Percentiles rank a stretch among this genome's conserved stretches.
Evolutionary conservation across 176 grass and related monocot genomes (phyloP).

Genomic region (Secale cereale): DNA sequence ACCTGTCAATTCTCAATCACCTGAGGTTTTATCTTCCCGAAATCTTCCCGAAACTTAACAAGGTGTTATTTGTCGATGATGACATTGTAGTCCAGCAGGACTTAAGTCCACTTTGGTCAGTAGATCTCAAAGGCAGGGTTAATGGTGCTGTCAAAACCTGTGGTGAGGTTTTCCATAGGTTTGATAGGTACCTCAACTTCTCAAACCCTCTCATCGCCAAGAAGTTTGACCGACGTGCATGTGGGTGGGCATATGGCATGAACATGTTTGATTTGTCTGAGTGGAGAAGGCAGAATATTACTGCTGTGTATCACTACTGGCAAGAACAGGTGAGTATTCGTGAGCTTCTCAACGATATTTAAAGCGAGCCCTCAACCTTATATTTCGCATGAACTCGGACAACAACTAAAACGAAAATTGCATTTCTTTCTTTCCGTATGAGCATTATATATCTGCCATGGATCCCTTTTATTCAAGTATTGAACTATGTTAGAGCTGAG

Average conservation of each 20-base stretch:
- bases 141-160: slow-evolving; percentile 77
- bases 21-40: slow-evolving; percentile 78
- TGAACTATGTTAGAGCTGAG: not conserved
- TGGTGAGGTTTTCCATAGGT: slow-evolving; percentile 74
- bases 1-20: slow-evolving; percentile 78
- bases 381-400: not conserved
- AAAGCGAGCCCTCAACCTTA: not conserved
- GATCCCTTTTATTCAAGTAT: not conserved
- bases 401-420: not conserved
- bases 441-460: not conserved
- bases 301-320: slow-evolving; percentile 76
- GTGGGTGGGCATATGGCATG: slow-evolving; percentile 94
- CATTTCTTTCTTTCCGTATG: not conserved
- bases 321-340: slow-evolving; percentile 52
- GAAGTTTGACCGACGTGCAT: slow-evolving; percentile 64
- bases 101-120: slow-evolving; percentile 57
- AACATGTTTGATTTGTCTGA: slow-evolving; percentile 88
- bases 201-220: slow-evolving; percentile 72
- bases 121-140: slow-evolving; percentile 75
- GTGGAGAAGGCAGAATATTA: slow-evolving; percentile 87
- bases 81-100: slow-evolving; percentile 73
- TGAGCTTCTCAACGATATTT: not conserved
- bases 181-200: slow-evolving; percentile 81
- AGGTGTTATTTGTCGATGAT: slow-evolving; percentile 88
- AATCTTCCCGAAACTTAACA: slow-evolving; percentile 74